Evolutionary conservation across 768 basidiomycete genomes (phyloP), one percentile per base, ranked within the genome.

Genomic region (Suillus discolor): DNA sequence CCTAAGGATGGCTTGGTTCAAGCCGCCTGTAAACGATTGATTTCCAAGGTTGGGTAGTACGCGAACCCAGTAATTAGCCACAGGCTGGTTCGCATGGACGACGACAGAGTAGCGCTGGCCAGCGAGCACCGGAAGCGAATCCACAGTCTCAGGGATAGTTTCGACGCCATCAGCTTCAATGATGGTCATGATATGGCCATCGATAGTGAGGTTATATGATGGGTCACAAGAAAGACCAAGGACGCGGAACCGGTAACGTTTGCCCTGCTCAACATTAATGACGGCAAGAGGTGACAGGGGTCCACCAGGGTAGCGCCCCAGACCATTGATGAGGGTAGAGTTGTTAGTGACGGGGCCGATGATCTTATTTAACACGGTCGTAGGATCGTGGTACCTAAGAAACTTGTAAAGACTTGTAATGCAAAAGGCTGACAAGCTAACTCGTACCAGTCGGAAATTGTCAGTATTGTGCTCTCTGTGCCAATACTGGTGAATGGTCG

Each of bases 111-210:
- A 82, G 42, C 81, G 73, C 65, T 82, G 81, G 7, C 74, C 83
- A 5, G 83, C 79, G 62, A 77, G 79, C 61, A 86, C 71, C 12
- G 79, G 75, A 41, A 84, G 72, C 51, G 74, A 77, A 57, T 84
- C 82, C 5, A 83, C 82, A 13, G 70, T 68, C 3, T 72, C 57
- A 3, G 78, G 82, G 13, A 68, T 57, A 7, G 71, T 71, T 44
- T 75, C 77, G 18, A 78, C 71, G 12, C 80, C 82, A 53, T 84
- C 83, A 8, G 71, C 76, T 66, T 84, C 83, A 63, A 84, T 84
- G 57, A 87, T 74, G 5, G 74, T 78, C 70, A 82, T 72, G n/a
- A 39, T 67, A 64, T 79, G 79, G 6, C 71, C 72, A 45, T 77
- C 74, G 23, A 81, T 75, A 9, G 73, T 73, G 68, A 78, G 74